phyloP scores from a whole-genome alignment of 2,329 filamentous ascomycete genomes.

The Hirsutella rhossiliensis region DNA sequence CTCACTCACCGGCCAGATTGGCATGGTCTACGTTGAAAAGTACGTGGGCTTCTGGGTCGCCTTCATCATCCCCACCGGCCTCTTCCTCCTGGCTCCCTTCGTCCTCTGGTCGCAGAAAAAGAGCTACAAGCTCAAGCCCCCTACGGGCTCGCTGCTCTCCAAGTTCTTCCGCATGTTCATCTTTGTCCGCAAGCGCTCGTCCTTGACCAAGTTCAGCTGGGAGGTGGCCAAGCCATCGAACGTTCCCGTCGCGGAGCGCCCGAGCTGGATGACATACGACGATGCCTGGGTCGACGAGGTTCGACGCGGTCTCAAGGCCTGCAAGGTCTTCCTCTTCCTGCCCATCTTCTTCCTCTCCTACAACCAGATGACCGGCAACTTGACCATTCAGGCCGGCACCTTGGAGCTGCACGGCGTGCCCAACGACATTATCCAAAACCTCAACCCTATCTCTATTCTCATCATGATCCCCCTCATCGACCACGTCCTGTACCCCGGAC shows the following conservation, averaged over 20 bases:
- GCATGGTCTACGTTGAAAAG: conserved; percentile 63
- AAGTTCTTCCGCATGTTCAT: conserved; percentile 37
- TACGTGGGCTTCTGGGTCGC: conserved; percentile 67
- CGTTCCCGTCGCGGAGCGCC: conserved; percentile 42
- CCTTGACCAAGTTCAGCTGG: conserved; percentile 56
- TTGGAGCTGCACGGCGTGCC: conserved; percentile 60
- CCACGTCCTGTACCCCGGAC: conserved; percentile 53
- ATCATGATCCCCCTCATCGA: conserved; percentile 66
- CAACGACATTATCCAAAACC: conserved; percentile 66
- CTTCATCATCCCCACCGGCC: conserved; percentile 52
- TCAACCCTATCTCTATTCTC: conserved; percentile 64
- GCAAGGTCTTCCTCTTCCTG: conserved; percentile 60
- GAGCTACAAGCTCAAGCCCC: conserved; percentile 49
- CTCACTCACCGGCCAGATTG: conserved; percentile 40
- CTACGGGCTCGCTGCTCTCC: conserved; percentile 56
- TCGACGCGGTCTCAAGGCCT: conserved; percentile 55
- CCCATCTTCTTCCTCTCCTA: conserved; percentile 51
- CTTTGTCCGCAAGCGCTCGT: conserved; percentile 51
- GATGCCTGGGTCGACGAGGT: conserved; percentile 77
- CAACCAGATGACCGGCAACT: conserved; percentile 48
- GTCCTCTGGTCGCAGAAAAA: conserved; percentile 43
- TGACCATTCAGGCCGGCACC: conserved; percentile 51
- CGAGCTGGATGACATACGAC: conserved; percentile 69
- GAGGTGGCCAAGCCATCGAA: conserved; percentile 56
- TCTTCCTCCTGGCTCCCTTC: conserved; percentile 51